Evolutionary conservation across 192 early-diverging fungal species (phyloP).

Genomic region (Backusella sp.): DNA sequence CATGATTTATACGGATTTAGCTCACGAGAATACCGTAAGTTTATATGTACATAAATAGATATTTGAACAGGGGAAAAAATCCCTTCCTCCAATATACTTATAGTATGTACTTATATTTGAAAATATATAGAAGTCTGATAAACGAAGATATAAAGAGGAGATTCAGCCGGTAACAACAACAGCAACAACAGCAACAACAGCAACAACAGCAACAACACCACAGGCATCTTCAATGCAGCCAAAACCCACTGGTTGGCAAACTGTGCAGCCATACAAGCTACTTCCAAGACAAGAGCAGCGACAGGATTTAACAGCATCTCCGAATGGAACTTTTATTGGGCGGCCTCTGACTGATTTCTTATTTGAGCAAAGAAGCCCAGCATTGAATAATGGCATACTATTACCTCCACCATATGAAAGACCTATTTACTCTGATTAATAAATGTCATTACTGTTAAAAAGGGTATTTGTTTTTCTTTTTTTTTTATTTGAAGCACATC

Average conservation of each 20-base stretch:
- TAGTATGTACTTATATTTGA: neutral
- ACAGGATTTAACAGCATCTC: neutral
- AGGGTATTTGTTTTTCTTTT: neutral
- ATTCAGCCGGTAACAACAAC: neutral
- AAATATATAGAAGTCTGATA: slow-evolving; percentile 4
- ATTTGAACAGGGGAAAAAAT: neutral
- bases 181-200: neutral
- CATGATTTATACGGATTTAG: slow-evolving; percentile 44
- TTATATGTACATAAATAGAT: neutral
- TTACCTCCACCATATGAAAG: neutral
- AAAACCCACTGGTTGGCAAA: slow-evolving; percentile 3
- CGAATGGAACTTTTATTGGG: slow-evolving; percentile 11
- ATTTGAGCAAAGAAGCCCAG: neutral
- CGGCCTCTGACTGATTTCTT: slow-evolving; percentile 26
- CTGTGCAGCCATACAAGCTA: neutral
- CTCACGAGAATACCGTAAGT: slow-evolving; percentile 13
- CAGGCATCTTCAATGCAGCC: neutral
- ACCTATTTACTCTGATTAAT: neutral
- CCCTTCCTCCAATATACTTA: neutral
- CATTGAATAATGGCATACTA: neutral
- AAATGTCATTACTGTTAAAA: neutral
- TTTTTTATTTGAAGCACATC: no score
- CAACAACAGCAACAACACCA: slow-evolving; percentile 3
- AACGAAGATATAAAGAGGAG: neutral
- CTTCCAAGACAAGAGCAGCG: neutral